Evolutionary conservation across 441 rosid genomes (phyloP).

Genomic region (Gossypium davidsonii): DNA sequence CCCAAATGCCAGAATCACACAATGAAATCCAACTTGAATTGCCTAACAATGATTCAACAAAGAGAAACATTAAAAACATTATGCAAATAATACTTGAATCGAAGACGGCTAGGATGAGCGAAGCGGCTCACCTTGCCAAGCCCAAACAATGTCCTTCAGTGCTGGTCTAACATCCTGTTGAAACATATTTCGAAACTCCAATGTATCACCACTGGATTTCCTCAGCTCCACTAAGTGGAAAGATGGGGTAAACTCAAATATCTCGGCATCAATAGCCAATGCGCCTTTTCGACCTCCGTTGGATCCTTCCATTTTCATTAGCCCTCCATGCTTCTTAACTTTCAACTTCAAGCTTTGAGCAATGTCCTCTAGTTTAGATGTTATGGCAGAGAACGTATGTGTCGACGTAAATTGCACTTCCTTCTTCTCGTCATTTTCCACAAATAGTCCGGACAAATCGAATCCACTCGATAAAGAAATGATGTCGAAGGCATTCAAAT

Average conservation of each 20-base stretch:
- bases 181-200: constrained; percentile 58
- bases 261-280: constrained; percentile 61
- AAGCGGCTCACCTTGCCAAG: constrained; percentile 63
- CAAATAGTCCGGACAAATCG: constrained; percentile 71
- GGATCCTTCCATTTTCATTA: constrained; percentile 55
- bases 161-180: constrained; percentile 64
- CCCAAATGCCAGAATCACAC: neutral
- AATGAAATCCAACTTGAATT: neutral
- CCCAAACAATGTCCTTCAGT: constrained; percentile 65
- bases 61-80: neutral
- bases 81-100: neutral
- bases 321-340: constrained; percentile 50
- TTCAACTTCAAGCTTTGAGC: constrained; percentile 51
- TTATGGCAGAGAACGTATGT: constrained; percentile 46
- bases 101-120: neutral
- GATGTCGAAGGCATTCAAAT: constrained; percentile 83
- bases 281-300: constrained; percentile 52
- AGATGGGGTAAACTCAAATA: constrained; percentile 65
- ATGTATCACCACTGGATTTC: constrained; percentile 58
- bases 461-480: constrained; percentile 73
- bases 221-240: constrained; percentile 77
- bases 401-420: constrained; percentile 59
- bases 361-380: constrained; percentile 53
- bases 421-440: constrained; percentile 50
- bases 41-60: neutral